A percentile compares a stretch with the other conserved stretches of the same genome.
Conservation (phyloP, 208 protist species). For the Trypanosoma congolense region DNA sequence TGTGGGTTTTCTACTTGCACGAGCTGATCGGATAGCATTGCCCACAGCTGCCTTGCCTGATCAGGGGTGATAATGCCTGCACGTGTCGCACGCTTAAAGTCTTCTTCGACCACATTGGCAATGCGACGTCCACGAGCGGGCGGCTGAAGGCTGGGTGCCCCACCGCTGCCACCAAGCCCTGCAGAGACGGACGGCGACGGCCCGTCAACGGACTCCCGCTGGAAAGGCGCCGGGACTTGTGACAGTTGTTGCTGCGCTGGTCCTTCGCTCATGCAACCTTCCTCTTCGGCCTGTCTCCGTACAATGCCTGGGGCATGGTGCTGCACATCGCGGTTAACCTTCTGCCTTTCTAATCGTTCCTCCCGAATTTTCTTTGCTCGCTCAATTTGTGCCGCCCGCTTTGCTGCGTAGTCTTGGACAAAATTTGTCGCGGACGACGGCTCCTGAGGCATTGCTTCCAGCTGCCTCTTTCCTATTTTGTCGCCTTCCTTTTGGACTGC, state of each 20-base stretch:
- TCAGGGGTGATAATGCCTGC: constrained; percentile 78
- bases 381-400: constrained; percentile 79
- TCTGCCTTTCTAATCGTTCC: constrained; percentile 36
- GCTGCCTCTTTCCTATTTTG: too few relatives aligned
- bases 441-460: constrained; percentile 9
- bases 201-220: not conserved
- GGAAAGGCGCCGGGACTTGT: not conserved
- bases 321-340: constrained; percentile 4
- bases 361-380: constrained; percentile 67
- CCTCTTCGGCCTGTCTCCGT: not conserved
- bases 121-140: constrained; percentile 20
- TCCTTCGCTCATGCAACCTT: constrained; percentile 3
- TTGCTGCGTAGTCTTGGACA: constrained; percentile 84
- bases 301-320: not conserved
- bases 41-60: constrained; percentile 81
- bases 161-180: not conserved
- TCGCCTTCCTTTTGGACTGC: too few relatives aligned
- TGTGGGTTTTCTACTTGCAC: constrained; percentile 42
- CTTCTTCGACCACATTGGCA: constrained; percentile 59
- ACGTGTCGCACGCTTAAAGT: constrained; percentile 71
- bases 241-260: not conserved
- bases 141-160: not conserved
- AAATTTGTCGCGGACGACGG: constrained; percentile 62
- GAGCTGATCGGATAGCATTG: constrained; percentile 77
- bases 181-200: not conserved